Evolutionary conservation across 176 grass and related monocot species (phyloP).

Genomic region (Triticum dicoccoides): DNA sequence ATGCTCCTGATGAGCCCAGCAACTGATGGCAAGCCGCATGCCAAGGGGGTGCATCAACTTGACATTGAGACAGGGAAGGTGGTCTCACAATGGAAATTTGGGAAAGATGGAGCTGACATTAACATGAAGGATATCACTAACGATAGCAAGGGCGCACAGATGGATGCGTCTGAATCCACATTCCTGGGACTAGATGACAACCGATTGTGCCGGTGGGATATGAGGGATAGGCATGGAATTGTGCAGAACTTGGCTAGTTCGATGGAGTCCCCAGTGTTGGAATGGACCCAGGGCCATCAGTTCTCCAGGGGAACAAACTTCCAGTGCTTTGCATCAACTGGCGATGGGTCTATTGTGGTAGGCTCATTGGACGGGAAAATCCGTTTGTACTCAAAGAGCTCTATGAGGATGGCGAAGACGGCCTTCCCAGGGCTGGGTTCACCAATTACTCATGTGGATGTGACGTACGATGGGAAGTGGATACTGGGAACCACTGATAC

Average conservation of each 20-base stretch:
- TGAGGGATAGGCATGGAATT: conserved; percentile 72
- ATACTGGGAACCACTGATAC: conserved; percentile 79
- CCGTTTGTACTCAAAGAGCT: conserved; percentile 81
- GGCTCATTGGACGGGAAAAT: conserved; percentile 95
- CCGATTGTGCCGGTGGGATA: conserved; percentile 79
- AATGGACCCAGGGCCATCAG: conserved; percentile 93
- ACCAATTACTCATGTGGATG: conserved; percentile 87
- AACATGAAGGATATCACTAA: conserved; percentile 94
- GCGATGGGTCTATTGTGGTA: conserved; percentile 89
- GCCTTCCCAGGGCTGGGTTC: conserved; percentile 94
- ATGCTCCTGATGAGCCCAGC: conserved; percentile 97
- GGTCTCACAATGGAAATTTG: conserved; percentile 87
- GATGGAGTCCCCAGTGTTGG: conserved; percentile 54
- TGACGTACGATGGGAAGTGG: conserved; percentile 89
- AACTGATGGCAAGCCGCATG: conserved; percentile 78
- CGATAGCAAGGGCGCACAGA: conserved; percentile 79
- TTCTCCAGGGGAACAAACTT: conserved; percentile 88
- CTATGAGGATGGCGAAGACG: conserved; percentile 99
- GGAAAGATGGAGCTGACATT: conserved; percentile 74
- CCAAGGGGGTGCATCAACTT: conserved; percentile 67
- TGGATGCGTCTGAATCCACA: conserved; percentile 80
- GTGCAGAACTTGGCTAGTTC: conserved; percentile 68
- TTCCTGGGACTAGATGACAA: conserved; percentile 90
- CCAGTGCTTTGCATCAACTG: conserved; percentile 78
- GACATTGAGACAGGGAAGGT: conserved; percentile 90